phyloP scores from a whole-genome alignment of 2,329 filamentous ascomycete species.

The Ambrosiella cleistominuta region DNA sequence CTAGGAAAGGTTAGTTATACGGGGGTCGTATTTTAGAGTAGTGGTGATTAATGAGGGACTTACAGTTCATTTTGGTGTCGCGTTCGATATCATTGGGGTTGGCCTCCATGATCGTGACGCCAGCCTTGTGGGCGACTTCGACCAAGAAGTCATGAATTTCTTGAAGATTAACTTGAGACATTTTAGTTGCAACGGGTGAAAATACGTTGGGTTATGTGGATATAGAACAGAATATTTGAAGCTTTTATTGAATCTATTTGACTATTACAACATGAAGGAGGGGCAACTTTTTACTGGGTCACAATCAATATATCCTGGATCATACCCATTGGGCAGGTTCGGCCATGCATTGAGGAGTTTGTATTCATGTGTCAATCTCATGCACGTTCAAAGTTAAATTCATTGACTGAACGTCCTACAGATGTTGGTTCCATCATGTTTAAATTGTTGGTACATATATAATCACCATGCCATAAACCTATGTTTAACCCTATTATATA shows the following conservation, averaged over 20 bases:
- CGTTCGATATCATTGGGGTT: conserved; percentile 39
- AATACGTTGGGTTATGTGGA: not conserved
- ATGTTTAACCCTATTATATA: not conserved
- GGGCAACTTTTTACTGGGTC: not conserved
- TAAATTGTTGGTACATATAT: no score
- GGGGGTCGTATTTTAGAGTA: conserved; percentile 2
- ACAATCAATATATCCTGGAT: not conserved
- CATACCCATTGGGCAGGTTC: not conserved
- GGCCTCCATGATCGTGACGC: conserved; percentile 43
- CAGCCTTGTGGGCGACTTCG: conserved; percentile 43
- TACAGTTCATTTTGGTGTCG: conserved; percentile 49
- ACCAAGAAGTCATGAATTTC: conserved; percentile 45
- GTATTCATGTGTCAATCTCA: no score
- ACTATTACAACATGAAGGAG: not conserved
- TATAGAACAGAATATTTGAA: not conserved
- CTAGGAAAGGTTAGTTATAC: conserved; percentile 21
- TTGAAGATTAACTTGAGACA: conserved; percentile 41
- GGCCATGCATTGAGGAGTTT: not conserved
- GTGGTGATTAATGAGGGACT: conserved; percentile 11
- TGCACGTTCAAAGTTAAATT: no score
- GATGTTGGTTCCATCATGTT: no score
- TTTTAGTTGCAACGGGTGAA: conserved; percentile 17
- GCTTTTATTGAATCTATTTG: not conserved
- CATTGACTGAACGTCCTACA: no score
- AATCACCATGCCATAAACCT: not conserved